Conservation (phyloP, 192 early-diverging fungal species). For the Mortierella alpina region DNA sequence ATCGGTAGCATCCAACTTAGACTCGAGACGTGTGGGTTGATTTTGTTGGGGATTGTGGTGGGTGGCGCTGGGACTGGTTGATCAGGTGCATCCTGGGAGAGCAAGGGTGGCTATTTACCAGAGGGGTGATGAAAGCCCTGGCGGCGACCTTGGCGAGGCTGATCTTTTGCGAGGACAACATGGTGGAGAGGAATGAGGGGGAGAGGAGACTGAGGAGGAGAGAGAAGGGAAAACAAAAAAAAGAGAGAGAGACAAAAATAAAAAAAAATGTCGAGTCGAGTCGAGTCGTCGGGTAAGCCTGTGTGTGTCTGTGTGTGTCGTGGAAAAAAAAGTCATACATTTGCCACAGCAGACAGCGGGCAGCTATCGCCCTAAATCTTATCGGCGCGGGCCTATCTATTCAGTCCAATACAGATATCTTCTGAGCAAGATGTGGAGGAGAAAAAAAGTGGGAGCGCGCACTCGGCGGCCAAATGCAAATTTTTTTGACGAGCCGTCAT, state of each 20-base stretch:
- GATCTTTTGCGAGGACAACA: constrained; percentile 50
- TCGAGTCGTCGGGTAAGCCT: not conserved
- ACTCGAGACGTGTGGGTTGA: not conserved
- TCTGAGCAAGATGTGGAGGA: too few relatives aligned
- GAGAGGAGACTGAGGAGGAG: not conserved
- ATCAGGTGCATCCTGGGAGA: constrained; percentile 6
- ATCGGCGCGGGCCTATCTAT: too few relatives aligned
- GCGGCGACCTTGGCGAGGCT: constrained; percentile 52
- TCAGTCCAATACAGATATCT: too few relatives aligned
- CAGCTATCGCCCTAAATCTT: too few relatives aligned
- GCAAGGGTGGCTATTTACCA: constrained; percentile 28
- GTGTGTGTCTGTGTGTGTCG: too few relatives aligned
- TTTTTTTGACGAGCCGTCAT: not conserved
- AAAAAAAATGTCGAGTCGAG: not conserved
- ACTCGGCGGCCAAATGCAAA: not conserved
- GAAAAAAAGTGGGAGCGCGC: not conserved
- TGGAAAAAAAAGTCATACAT: too few relatives aligned
- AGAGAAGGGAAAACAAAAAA: constrained; percentile 1
- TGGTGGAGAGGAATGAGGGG: constrained; percentile 4
- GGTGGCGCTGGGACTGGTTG: not conserved
- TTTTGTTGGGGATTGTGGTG: not conserved
- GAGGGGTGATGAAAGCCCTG: constrained; percentile 45
- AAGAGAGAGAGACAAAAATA: not conserved
- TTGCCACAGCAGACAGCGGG: too few relatives aligned
- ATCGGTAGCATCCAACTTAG: too few relatives aligned